A percentile compares a stretch with the other conserved stretches of the same genome.
Evolutionary conservation across 164 flowering plant genomes (phyloP).

Genomic region (Platanus orientalis): DNA sequence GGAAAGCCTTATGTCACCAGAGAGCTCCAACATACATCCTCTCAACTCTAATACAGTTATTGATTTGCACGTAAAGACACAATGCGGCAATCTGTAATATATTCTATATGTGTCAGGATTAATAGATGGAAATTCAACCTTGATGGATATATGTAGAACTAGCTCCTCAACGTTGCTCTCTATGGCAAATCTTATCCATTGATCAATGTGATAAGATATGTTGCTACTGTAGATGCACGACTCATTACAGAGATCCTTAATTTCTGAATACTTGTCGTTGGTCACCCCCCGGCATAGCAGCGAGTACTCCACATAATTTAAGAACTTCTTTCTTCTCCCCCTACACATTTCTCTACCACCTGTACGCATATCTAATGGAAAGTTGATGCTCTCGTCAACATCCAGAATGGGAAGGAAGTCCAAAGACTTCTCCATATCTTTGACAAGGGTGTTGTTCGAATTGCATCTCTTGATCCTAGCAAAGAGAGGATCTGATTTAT

Average conservation of each 20-base stretch:
- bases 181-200: neutral
- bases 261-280: neutral
- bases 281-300: no score
- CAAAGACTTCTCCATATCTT: neutral
- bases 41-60: neutral
- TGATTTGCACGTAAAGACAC: neutral
- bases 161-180: neutral
- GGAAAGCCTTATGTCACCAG: neutral
- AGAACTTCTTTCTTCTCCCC: neutral
- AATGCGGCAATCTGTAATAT: neutral
- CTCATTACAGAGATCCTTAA: neutral
- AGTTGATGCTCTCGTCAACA: neutral
- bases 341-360: no score
- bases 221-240: no score
- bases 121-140: no score
- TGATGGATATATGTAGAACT: no score
- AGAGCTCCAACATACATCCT: neutral
- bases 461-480: neutral
- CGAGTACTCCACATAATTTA: no score
- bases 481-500: neutral
- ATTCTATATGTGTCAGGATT: no score
- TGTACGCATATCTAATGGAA: no score
- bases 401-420: neutral
- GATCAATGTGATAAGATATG: neutral
- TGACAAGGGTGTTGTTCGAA: neutral